Evolutionary conservation across 208 protist species (phyloP), one percentile per base, ranked within the genome.

Genomic region (Trypanosoma boissoni): DNA sequence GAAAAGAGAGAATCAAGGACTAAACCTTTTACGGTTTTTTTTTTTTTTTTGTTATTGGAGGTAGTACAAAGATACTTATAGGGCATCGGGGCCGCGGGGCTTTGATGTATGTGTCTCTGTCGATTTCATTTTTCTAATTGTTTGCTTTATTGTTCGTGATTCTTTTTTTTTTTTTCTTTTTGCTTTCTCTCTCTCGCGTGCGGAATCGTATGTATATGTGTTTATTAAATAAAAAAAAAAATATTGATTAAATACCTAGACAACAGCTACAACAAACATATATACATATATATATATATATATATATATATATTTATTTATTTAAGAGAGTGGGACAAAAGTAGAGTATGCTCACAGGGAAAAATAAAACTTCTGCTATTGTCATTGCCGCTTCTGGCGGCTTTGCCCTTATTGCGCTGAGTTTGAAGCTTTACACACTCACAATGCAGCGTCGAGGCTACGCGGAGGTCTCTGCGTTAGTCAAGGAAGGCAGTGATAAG

Each of bases 101-200:
- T n/a, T 66, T 16, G 56, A 32, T 32, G 3, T 42, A 28, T 21
- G 20, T 65, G 32, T 42, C 18, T 52, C 41, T 51, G 36, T 36
- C 46, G 3, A 27, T 61, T 74, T 51, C 2, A 23, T 43, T 55
- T 34, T 53, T 68, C 37, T 48, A 61, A 16, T 61, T 59, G 51
- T 46, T 50, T 24, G 48, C 32, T 49, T 46, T 51, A 26, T 37
- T 42, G 46, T 1, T 37, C 2, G 45, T 28, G 27, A 26, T 43
- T 42, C 8, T 49, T 50, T 21, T 60, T 65, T 50, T 62, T 49
- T 28, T 54, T 21, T 53, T 56, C 37, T 49, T 68, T 57, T 54
- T 31, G 48, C 52, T 60, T 67, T 42, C 48, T 36, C 48, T 63
- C 62, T 65, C 41, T 50, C 10, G 18, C 12, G n/a, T n/a, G n/a